Conservation (phyloP, 139 green algal genomes). For the Parachlorella kessleri region DNA sequence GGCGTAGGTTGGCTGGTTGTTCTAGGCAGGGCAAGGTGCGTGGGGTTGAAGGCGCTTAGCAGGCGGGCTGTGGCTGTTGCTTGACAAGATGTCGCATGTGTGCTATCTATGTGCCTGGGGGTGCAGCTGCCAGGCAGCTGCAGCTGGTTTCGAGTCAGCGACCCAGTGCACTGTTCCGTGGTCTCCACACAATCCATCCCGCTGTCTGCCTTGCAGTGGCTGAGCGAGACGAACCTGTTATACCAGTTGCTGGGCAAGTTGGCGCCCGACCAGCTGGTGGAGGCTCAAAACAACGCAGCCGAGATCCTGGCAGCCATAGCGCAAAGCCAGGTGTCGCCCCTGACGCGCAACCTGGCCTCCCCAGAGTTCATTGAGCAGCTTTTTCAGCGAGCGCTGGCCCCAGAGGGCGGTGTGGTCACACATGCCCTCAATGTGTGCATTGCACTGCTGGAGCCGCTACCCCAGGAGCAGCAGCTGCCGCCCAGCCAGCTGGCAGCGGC, state of each 20-base stretch:
- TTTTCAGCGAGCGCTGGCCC: slow-evolving; percentile 37
- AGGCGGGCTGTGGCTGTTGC: not conserved
- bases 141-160: no score
- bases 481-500: not conserved
- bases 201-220: slow-evolving; percentile 62
- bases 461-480: not conserved
- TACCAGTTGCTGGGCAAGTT: slow-evolving; percentile 70
- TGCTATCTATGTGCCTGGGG: no score
- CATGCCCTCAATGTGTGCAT: slow-evolving; percentile 83
- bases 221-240: slow-evolving; percentile 76
- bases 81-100: no score
- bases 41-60: not conserved
- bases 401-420: slow-evolving; percentile 25
- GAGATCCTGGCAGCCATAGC: slow-evolving; percentile 87
- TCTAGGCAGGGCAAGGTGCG: no score
- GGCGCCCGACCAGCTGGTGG: slow-evolving; percentile 32
- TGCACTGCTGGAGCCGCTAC: slow-evolving; percentile 79
- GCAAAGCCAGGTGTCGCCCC: slow-evolving; percentile 67
- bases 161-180: no score
- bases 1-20: no score
- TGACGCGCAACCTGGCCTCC: slow-evolving; percentile 65
- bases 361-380: slow-evolving; percentile 42
- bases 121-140: no score
- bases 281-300: slow-evolving; percentile 75
- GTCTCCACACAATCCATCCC: not conserved